These are phyloP conservation scores for Epichloe gansuensis DNA, from an alignment of 2,329 filamentous ascomycete species.

Conservation along the genomic window DNA sequence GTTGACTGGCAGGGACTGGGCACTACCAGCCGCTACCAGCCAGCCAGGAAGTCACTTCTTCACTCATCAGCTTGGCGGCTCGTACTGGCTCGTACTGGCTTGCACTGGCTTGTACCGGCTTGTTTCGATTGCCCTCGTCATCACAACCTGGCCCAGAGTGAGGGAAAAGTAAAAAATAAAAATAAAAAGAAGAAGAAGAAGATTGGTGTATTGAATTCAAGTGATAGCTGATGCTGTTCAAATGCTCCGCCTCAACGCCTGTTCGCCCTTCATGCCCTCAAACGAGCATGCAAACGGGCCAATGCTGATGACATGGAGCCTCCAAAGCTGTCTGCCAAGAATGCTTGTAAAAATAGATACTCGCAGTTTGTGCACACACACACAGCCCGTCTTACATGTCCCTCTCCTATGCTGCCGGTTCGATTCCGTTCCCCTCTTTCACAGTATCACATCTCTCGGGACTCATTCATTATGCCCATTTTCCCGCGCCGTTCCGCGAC, in stretches of 20 bases:
- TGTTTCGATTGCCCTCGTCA: too few species aligned
- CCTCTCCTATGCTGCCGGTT: background rate
- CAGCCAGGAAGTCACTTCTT: too few species aligned
- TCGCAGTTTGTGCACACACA: background rate
- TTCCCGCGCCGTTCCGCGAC: background rate
- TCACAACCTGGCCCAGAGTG: too few species aligned
- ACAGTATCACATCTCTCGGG: background rate
- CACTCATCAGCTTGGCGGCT: too few species aligned
- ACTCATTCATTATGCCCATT: background rate
- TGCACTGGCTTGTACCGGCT: too few species aligned
- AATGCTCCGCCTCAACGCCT: conserved; percentile 8
- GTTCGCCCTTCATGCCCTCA: background rate
- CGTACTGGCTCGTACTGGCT: too few species aligned
- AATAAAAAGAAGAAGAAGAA: background rate
- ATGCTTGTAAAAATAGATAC: background rate
- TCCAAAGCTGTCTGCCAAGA: background rate
- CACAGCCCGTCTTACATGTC: background rate
- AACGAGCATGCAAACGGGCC: background rate
- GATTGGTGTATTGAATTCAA: background rate
- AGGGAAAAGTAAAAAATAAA: background rate
- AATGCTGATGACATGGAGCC: background rate
- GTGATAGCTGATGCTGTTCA: background rate
- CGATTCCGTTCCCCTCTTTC: background rate
- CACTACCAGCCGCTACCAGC: too few species aligned
- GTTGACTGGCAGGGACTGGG: too few species aligned